Conservation (phyloP, 768 basidiomycete species). For the Amanita subjunquillea region DNA sequence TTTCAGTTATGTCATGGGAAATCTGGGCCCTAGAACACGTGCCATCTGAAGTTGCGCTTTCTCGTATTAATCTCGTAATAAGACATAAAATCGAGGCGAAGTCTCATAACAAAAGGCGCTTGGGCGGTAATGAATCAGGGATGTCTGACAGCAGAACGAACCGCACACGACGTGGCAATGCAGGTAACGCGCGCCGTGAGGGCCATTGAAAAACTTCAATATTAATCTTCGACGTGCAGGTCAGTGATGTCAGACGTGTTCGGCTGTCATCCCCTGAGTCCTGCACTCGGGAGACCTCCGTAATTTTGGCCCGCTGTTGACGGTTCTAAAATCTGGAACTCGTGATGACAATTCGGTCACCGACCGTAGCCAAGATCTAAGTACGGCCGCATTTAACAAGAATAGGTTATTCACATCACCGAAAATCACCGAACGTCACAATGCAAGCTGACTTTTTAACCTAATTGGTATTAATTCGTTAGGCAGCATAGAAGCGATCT, state of each 20-base stretch:
- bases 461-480: conserved; percentile 19
- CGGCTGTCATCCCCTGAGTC: not conserved
- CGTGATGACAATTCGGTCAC: too few relatives aligned
- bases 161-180: conserved; percentile 26
- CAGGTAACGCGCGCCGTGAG: conserved; percentile 17
- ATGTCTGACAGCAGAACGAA: conserved; percentile 67
- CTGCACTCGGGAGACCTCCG: not conserved
- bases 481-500: conserved; percentile 29
- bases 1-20: too few relatives aligned
- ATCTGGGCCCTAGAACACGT: too few relatives aligned
- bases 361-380: too few relatives aligned
- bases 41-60: not conserved
- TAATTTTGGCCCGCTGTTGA: not conserved
- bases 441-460: conserved; percentile 14
- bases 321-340: not conserved
- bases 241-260: not conserved
- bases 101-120: not conserved
- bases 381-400: too few relatives aligned
- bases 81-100: not conserved
- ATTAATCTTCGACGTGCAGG: conserved; percentile 25
- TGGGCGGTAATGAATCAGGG: not conserved
- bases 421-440: conserved; percentile 5
- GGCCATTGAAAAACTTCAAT: conserved; percentile 47
- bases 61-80: not conserved
- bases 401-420: not conserved